phyloP scores from a whole-genome alignment of 148 eudicot species.

The Rhododendron williamsianum region DNA sequence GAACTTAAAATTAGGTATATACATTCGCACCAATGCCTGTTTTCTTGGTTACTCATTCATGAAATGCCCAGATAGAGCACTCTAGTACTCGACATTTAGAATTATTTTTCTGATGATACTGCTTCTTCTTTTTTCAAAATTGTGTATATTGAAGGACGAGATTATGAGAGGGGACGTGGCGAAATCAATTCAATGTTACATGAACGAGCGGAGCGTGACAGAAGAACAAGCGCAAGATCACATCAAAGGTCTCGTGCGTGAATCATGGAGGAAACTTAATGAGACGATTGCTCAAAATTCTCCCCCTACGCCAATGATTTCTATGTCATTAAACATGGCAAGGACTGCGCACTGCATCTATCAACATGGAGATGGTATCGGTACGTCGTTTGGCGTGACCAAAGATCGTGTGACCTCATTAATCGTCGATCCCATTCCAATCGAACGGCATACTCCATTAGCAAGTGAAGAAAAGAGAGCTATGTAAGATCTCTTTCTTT shows the following conservation, averaged over 20 bases:
- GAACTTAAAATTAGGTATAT: not conserved
- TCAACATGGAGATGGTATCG: slow-evolving; percentile 20
- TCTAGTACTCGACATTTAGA: not conserved
- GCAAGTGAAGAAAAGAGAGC: not conserved
- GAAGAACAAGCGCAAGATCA: slow-evolving; percentile 15
- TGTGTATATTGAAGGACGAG: slow-evolving; percentile 8
- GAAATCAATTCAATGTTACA: slow-evolving; percentile 14
- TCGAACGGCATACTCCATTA: not conserved
- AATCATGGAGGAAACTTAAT: slow-evolving; percentile 15
- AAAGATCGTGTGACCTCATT: slow-evolving; percentile 8
- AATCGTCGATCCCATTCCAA: slow-evolving; percentile 10
- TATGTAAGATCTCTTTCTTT: not conserved
- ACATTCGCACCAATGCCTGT: too few relatives aligned
- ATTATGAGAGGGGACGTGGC: slow-evolving; percentile 18
- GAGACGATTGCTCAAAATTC: not conserved
- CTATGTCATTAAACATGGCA: slow-evolving; percentile 18
- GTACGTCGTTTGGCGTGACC: slow-evolving; percentile 6
- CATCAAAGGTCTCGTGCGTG: not conserved
- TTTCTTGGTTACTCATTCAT: not conserved
- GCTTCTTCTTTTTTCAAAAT: not conserved
- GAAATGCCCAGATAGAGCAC: not conserved
- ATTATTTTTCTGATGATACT: not conserved
- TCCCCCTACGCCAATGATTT: not conserved
- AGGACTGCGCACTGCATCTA: slow-evolving; percentile 13
- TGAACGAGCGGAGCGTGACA: not conserved